Base-by-base conservation (phyloP, 2,329 filamentous ascomycete genomes). In the Alternaria atra region DNA sequence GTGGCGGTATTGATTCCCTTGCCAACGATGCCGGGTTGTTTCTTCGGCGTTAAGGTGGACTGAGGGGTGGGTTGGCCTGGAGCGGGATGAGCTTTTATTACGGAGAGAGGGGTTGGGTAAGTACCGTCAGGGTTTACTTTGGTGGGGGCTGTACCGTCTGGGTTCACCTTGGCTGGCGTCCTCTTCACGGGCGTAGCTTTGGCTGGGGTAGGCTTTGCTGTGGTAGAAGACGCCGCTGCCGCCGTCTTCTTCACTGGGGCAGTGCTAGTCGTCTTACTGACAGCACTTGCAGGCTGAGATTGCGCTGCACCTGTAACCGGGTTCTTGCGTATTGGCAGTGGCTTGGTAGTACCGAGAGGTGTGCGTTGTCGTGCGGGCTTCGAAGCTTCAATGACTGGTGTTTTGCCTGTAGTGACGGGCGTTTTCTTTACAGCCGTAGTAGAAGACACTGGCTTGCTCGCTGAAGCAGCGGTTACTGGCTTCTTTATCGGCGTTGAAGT, bases 1-100 rank as follows among this genome's bases (percentile, higher is more conserved):
- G 77, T 77, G 0, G 73, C 73, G 3, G 76, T 74, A 48, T 75
- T 71, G 25, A 74, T 69, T 42, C 74, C 73, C 34, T 73, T 74
- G 40, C 76, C 73, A 15, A 79, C 70, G 6, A 75, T 70, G 32
- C 76, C 75, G 2, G 76, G 73, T 66, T 72, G 77, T 68, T 74
- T 80, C 25, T 57, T 58, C 46, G 58, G 46, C 59, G 72, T 43
- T 2, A 46, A 4, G 2, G 44, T 35, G n/a, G 44, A 44, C 23
- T 47, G 74, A 43, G 67, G 58, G 44, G 64, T 56, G 43, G 63
- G 60, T 58, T 70, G 59, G 55, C 68, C 65, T 64, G 74, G 69
- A 39, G 68, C 61, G 48, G 69, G 69, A 68, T 73, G 63, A 73
- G 69, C 59, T 60, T 69, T 55, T 48, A 73, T 71, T 20, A 70